Evolutionary conservation across 306 rosid genomes (phyloP), one percentile per base, ranked within the genome.

Genomic region (Geum urbanum): DNA sequence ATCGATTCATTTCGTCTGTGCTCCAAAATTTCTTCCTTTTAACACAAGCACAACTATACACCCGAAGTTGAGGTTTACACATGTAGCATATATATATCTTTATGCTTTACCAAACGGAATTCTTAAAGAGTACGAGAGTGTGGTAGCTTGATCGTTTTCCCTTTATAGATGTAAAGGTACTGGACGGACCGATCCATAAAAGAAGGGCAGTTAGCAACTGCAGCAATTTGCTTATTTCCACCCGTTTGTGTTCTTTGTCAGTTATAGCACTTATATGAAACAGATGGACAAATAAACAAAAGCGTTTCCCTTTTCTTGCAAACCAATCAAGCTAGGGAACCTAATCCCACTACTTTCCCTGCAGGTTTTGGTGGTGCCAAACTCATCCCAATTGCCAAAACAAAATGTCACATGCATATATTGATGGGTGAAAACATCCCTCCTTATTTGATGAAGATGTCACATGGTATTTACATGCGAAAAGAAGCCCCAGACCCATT

Each of bases 281-380:
- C 77, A 69, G 70, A 76, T 72, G 65, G 64, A 52, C 77, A 69
- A 72, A 22, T 66, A 69, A 69, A 46, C 77, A 69, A 72, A 22
- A 57, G 69, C 67, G 40, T 63, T 62, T 66, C 67, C 66, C 52
- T 66, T 69, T 79, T 75, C 80, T 75, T 61, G 80, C 63, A 67
- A 66, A 84, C 65, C 72, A 77, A 77, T 69, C 72, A 71, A 68
- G 50, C 53, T 6, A 45, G 43, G 68, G 60, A 53, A 74, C 78
- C 77, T 70, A 67, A 82, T 74, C 74, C 74, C 74, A 73, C 78
- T 72, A 14, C 80, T 82, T 82, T 75, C 51, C 68, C 65, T 76
- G 58, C 44, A 43, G 67, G 65, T 70, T 72, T 72, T 55, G 61
- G 77, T 57, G 83, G 79, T 74, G 72, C 43, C 64, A 67, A 66